Percentiles rank a stretch among this genome's conserved stretches.
Evolutionary conservation across 2,329 filamentous ascomycete species (phyloP).

Genomic region (Aspergillus oerlinghausenensis): DNA sequence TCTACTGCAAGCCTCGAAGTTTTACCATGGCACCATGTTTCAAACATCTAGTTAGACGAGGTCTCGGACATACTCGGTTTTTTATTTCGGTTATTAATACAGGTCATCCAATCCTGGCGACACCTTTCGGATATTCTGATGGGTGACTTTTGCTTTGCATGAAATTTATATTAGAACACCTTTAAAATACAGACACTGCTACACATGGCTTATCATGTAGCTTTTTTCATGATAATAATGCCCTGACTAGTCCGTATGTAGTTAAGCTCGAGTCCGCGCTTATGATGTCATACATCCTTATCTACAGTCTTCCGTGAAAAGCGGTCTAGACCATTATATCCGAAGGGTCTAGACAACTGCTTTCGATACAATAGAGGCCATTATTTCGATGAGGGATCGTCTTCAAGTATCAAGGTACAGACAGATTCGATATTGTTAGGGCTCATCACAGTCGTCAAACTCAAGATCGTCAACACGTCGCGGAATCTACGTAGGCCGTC

Average conservation of each 20-base stretch:
- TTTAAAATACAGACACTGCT: neutral
- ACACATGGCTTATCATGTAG: neutral
- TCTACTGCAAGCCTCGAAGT: neutral
- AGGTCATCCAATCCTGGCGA: neutral
- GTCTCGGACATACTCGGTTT: neutral
- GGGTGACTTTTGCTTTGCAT: neutral
- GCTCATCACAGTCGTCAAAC: neutral
- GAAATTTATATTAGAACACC: neutral
- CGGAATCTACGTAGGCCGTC: neutral
- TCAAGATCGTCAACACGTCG: neutral
- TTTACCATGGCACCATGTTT: neutral
- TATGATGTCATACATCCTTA: neutral
- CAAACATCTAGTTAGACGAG: neutral
- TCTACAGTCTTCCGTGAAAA: no score
- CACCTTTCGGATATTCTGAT: neutral
- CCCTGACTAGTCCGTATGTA: neutral
- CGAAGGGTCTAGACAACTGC: no score
- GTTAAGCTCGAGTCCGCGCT: neutral
- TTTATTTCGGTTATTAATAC: neutral
- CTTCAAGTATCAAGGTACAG: neutral
- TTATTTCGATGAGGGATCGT: neutral
- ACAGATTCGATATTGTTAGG: no score
- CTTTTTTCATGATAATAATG: neutral
- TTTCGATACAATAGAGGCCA: neutral
- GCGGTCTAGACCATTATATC: no score